Conservation (phyloP, 345 rosid genomes). For the Rhodomyrtus tomentosa region DNA sequence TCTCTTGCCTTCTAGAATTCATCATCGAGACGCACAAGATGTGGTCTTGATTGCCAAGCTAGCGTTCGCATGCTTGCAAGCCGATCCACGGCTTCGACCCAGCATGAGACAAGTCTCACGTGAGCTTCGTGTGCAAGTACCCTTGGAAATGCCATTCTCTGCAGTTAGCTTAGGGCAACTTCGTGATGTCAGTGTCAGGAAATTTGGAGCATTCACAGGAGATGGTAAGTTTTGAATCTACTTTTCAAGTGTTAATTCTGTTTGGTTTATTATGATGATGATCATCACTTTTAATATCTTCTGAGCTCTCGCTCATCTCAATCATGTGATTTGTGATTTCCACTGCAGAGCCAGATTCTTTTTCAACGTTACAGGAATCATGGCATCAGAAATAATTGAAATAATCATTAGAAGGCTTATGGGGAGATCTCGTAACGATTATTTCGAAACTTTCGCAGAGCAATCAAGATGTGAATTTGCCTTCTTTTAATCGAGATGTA, state of each 20-base stretch:
- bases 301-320: neutral
- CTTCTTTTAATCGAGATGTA: neutral
- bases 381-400: neutral
- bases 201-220: neutral
- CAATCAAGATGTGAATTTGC: neutral
- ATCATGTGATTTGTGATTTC: neutral
- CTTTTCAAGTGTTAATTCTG: neutral
- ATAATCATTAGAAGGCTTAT: neutral
- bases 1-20: neutral
- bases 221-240: neutral
- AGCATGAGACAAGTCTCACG: neutral
- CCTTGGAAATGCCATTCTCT: neutral
- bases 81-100: neutral
- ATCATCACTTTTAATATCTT: neutral
- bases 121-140: neutral
- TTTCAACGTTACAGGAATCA: neutral
- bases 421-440: neutral
- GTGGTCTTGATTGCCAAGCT: neutral
- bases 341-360: neutral
- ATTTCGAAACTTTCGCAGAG: neutral
- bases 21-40: neutral
- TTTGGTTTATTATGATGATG: neutral
- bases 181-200: accelerated
- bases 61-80: neutral
- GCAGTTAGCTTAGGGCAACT: neutral